Conservation (phyloP, 2,329 filamentous ascomycete species). For the Fusarium sp. region DNA sequence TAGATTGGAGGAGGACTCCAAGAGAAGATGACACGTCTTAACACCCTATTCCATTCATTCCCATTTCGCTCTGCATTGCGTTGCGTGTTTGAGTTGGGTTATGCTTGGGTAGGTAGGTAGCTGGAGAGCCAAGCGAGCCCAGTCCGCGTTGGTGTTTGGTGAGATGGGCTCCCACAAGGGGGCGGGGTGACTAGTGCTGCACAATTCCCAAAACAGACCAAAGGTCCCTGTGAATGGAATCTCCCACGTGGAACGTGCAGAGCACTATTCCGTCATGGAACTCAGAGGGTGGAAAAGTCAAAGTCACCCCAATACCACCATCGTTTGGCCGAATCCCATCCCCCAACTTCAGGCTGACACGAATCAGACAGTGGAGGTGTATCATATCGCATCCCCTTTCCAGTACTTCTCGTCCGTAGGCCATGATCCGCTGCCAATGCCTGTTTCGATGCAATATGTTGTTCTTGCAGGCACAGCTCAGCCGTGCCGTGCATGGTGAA, state of each 20-base stretch:
- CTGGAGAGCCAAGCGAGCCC: conserved; percentile 31
- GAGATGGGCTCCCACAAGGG: conserved; percentile 22
- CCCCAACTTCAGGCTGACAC: conserved; percentile 25
- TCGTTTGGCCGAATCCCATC: conserved; percentile 39
- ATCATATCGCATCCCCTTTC: conserved; percentile 1
- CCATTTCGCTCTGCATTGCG: conserved; percentile 12
- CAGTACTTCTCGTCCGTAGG: conserved; percentile 10
- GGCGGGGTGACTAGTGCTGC: conserved; percentile 45
- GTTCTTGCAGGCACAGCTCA: conserved; percentile 30
- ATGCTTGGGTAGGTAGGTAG: conserved; percentile 6
- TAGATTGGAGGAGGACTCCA: conserved; percentile 35
- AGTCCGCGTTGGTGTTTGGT: conserved; percentile 17
- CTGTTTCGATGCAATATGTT: conserved; percentile 17
- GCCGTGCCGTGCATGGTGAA: conserved; percentile 1
- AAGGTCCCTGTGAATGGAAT: conserved; percentile 39
- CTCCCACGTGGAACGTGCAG: conserved; percentile 52
- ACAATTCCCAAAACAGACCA: conserved; percentile 45
- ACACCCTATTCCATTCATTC: background rate
- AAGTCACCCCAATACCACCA: conserved; percentile 43
- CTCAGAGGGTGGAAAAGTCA: conserved; percentile 34
- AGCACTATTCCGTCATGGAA: conserved; percentile 44
- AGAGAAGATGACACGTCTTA: conserved; percentile 24
- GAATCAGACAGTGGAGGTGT: conserved; percentile 26
- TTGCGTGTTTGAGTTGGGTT: conserved; percentile 17
- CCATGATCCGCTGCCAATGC: conserved; percentile 8